Base-by-base conservation (phyloP, 1,284 basidiomycete species). In the Pseudozyma flocculosa region DNA sequence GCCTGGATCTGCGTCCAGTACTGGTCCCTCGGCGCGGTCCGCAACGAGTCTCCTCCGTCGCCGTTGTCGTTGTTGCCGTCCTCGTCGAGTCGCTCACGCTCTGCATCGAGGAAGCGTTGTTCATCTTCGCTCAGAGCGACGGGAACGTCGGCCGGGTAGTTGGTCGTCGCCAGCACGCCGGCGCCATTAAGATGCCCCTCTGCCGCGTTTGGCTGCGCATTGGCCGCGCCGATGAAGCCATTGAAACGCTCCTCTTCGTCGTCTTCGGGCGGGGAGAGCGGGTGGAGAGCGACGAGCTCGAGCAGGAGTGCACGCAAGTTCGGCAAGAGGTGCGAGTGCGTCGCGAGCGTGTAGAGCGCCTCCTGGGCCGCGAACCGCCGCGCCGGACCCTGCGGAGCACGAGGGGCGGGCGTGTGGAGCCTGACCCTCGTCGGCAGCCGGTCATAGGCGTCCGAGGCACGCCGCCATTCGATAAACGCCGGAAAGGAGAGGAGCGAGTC, bases 321-420 rank as follows among this genome's bases (percentile, higher is more conserved):
- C 4, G 51, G 43, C 24, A 62, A 43, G n/a, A 48, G 43, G n/a
- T 47, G 42, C n/a, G 54, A 54, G 29, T 54, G 50, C 1, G 36
- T 30, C 2, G 51, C 54, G 0, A 62, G 49, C 22, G 57, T 51
- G 40, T 62, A 58, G 13, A 62, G 40, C 14, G 60, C 60, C 40
- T 62, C 54, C 22, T 62, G 60, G 2, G 56, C 60, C 0, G 60
- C 60, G 14, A 62, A 62, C 10, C 60, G 30, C 40, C 60, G 50
- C 22, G 54, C 54, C 23, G 60, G 60, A 1, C 50, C 54, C 9
- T 43, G 54, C 18, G 60, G 60, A n/a, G 60, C 54, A 0, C 60
- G 44, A 9, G 60, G 60, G 14, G 60, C 51, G 7, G 48, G 48
- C 21, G 48, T 42, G 3, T 45, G 54, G 17, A 34, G 32, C 32